Evolutionary conservation across 106 monocot species (phyloP), one percentile per base, ranked within the genome.

Genomic region (Dendrobium huoshanense): DNA sequence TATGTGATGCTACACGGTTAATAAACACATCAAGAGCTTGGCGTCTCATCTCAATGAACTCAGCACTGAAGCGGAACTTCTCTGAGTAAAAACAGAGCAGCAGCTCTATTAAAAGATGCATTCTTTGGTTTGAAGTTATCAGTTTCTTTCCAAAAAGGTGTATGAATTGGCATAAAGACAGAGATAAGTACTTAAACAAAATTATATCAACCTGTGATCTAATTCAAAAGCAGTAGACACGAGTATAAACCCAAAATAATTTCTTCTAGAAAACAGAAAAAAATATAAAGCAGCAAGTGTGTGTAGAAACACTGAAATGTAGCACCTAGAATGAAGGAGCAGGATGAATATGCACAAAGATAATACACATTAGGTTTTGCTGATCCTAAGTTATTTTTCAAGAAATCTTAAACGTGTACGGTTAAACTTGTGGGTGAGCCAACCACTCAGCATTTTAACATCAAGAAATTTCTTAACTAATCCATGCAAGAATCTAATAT

Each of bases 21-120:
- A 83, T 79, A 79, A 83, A 83, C 27, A 83, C 56, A 54, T 83
- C 78, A 58, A 83, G 58, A 29, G 83, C 83, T 44, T 83, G 83
- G 42, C 78, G 70, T 20, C 83, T 78, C 83, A 79, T 73, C 25
- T 83, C 83, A 73, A 83, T 83, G 41, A 83, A 83, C 73, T 83
- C 83, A 19, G 83, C 78, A 73, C 83, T 83, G 78, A 83, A 83
- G 55, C 83, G 72, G 73, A 83, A 83, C 73, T 83, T 83, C 78
- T 83, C 83, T 83, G 83, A 73, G 31, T 72, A 41, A 55, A 18
- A 74, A 74, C 22, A 74, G 7, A 70, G 37, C 13, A 29, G 10
- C 37, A 17, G 4, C 70, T 4, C 33, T 70, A 70, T 2, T 70
- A 70, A 70, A 37, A 70, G 37, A 70, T 37, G 20, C 20, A 70